Evolutionary conservation across 306 rosid genomes (phyloP).

Genomic region (Corylus avellana): DNA sequence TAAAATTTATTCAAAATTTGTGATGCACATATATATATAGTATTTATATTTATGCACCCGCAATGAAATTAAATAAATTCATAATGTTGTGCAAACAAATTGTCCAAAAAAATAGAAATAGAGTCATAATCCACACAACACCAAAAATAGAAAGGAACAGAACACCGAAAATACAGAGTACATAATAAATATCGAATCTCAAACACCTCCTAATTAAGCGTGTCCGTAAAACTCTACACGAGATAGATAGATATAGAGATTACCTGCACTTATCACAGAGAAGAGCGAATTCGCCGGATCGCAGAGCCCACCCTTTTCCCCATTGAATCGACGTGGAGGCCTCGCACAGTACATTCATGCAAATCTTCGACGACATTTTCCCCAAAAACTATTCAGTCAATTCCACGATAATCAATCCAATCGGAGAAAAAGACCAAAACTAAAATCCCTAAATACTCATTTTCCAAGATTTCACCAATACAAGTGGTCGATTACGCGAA

Average conservation of each 20-base stretch:
- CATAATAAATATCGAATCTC: constrained; percentile 10
- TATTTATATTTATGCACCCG: not conserved
- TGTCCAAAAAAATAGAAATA: not conserved
- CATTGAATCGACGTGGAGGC: constrained; percentile 63
- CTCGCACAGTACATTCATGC: constrained; percentile 77
- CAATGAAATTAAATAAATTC: not conserved
- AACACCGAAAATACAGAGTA: not conserved
- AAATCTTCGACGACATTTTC: constrained; percentile 66
- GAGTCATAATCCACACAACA: not conserved
- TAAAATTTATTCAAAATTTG: not conserved
- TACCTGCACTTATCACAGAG: constrained; percentile 98
- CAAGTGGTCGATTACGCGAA: constrained; percentile 6
- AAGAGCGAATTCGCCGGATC: constrained; percentile 89
- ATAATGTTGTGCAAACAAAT: not conserved
- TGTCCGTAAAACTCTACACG: constrained; percentile 21
- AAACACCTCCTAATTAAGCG: constrained; percentile 6
- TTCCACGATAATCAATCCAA: constrained; percentile 28
- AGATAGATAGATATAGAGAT: constrained; percentile 13
- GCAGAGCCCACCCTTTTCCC: constrained; percentile 92
- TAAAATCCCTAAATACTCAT: constrained; percentile 12
- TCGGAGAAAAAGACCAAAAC: constrained; percentile 46
- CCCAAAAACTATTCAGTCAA: constrained; percentile 25
- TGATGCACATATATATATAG: not conserved
- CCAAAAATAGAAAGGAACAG: not conserved
- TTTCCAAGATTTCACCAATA: constrained; percentile 18